Evolutionary conservation across 129 eudicot genomes (phyloP).

Genomic region (Flaveria linearis): DNA sequence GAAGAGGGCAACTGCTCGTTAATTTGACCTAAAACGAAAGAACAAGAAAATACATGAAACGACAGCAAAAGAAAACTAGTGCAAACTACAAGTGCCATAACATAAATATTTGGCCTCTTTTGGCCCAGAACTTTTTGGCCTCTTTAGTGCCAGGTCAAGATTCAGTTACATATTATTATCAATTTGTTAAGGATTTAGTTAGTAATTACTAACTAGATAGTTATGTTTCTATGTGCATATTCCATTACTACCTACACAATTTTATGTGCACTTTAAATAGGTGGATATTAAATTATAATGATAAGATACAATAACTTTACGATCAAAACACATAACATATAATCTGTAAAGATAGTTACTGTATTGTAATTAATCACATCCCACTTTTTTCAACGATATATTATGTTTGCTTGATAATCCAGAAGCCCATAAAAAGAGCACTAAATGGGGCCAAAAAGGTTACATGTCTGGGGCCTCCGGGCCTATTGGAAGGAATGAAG

Average conservation of each 20-base stretch:
- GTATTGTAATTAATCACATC: not conserved
- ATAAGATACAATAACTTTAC: not conserved
- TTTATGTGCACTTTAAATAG: not conserved
- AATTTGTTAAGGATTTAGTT: not conserved
- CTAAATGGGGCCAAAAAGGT: not conserved
- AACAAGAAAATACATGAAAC: not conserved
- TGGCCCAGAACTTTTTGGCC: not conserved
- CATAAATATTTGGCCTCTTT: not conserved
- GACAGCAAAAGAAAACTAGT: not conserved
- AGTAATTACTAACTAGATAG: not conserved
- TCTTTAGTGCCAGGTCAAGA: not conserved
- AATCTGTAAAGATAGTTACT: not conserved
- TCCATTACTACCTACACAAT: not conserved
- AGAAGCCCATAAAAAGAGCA: not conserved
- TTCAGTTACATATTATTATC: not conserved
- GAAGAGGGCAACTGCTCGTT: constrained; percentile 54
- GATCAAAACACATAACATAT: not conserved
- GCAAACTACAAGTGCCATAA: not conserved
- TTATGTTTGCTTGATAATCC: not conserved
- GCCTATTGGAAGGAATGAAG: constrained; percentile 12
- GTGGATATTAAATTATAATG: not conserved
- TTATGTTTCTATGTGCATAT: not conserved
- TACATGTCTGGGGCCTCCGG: not conserved
- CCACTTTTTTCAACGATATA: not conserved
- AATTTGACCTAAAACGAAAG: constrained; percentile 50